Evolutionary conservation across 208 protist species (phyloP).

Genomic region (Trypanosoma brucei): DNA sequence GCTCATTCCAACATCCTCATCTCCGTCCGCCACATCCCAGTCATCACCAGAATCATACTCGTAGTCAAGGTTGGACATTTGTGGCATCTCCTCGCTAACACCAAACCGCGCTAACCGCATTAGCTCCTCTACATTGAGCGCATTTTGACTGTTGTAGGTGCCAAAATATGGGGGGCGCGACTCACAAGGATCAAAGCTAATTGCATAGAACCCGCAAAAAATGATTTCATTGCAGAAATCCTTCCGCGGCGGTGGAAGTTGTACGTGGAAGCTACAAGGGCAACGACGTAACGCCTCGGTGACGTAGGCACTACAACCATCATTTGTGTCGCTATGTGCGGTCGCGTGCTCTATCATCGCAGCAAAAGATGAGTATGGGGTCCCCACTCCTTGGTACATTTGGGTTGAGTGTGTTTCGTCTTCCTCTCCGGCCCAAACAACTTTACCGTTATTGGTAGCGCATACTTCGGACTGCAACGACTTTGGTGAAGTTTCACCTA

Average conservation of each 20-base stretch:
- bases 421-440: constrained; percentile 1
- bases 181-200: constrained; percentile 82
- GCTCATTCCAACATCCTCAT: constrained; percentile 58
- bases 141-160: constrained; percentile 66
- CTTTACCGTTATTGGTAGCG: not conserved
- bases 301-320: not conserved
- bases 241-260: constrained; percentile 22
- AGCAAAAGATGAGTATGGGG: constrained; percentile 9
- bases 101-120: constrained; percentile 58
- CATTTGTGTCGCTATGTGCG: not conserved
- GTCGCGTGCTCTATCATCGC: constrained; percentile 18
- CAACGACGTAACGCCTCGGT: constrained; percentile 10
- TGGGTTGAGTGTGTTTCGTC: not conserved
- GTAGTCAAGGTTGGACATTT: constrained; percentile 76
- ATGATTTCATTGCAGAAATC: constrained; percentile 69
- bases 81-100: constrained; percentile 42
- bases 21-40: constrained; percentile 76
- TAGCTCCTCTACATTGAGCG: constrained; percentile 55
- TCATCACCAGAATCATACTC: constrained; percentile 88
- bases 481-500: not conserved
- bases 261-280: constrained; percentile 53
- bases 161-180: constrained; percentile 83
- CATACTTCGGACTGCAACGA: too few species aligned
- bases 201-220: constrained; percentile 72
- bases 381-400: not conserved